Percentiles rank a stretch among this genome's conserved stretches.
These are phyloP conservation scores for Xylaria grammica DNA, from an alignment of 495 filamentous ascomycete species.

Conservation along the genomic window DNA sequence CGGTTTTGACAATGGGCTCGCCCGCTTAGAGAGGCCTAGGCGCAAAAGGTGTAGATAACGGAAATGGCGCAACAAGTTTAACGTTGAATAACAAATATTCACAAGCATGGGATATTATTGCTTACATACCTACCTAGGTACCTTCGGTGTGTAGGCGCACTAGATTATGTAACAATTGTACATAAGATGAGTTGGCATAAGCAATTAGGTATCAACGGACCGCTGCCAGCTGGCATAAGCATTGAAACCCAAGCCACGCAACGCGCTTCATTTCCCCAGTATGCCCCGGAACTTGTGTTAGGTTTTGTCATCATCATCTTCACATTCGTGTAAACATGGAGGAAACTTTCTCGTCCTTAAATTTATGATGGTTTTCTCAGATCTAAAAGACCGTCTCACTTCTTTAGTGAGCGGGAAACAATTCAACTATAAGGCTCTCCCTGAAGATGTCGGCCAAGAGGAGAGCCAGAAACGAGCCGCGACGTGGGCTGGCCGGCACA, in stretches of 20 bases:
- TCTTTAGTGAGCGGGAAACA: constrained; percentile 23
- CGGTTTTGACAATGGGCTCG: constrained; percentile 19
- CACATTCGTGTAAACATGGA: constrained; percentile 5
- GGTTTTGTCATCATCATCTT: not conserved
- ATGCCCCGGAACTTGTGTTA: not conserved
- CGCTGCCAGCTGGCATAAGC: constrained; percentile 7
- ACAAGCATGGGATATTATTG: not conserved
- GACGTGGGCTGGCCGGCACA: constrained; percentile 27
- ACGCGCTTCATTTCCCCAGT: constrained; percentile 3
- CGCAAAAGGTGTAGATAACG: not conserved
- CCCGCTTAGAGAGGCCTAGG: constrained; percentile 13
- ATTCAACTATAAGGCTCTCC: constrained; percentile 36
- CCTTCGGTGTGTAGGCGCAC: too few species aligned
- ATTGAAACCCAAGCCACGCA: not conserved
- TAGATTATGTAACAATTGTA: too few species aligned
- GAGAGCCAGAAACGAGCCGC: constrained; percentile 6
- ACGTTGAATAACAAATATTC: constrained; percentile 4
- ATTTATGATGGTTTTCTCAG: constrained; percentile 20
- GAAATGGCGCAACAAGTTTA: not conserved
- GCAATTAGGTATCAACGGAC: constrained; percentile 5
- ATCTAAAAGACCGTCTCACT: constrained; percentile 11
- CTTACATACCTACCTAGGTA: too few species aligned
- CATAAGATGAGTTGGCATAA: not conserved
- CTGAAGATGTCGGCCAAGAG: constrained; percentile 12
- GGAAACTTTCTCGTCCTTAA: not conserved